A percentile compares a stretch with the other conserved stretches of the same genome.
These are phyloP conservation scores for Stellera chamaejasme DNA, from an alignment of 345 rosid species.

Conservation along the genomic window DNA sequence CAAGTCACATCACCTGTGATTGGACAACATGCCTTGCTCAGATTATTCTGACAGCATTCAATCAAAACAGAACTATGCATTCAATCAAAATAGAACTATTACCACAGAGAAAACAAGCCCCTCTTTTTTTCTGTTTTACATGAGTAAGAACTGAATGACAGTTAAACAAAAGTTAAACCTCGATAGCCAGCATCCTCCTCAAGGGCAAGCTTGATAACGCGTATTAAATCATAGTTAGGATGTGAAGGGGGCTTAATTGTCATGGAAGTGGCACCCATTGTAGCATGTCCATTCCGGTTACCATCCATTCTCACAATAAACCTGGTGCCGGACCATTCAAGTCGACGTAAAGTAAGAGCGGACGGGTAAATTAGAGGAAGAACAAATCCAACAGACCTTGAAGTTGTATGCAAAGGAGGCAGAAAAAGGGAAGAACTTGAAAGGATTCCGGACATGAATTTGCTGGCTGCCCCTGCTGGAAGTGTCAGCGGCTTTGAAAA, in stretches of 20 bases:
- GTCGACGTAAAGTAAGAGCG: constrained; percentile 1
- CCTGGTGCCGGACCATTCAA: constrained; percentile 16
- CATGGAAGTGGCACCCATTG: constrained; percentile 31
- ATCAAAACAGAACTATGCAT: constrained; percentile 2
- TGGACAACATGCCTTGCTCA: constrained; percentile 15
- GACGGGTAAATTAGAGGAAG: neutral
- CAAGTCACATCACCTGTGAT: constrained; percentile 87
- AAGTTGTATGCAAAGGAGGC: constrained; percentile 24
- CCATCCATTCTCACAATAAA: constrained; percentile 44
- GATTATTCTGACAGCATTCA: neutral
- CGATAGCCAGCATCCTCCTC: constrained; percentile 89
- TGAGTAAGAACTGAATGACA: neutral
- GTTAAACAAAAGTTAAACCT: constrained; percentile 33
- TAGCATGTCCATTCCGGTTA: constrained; percentile 17
- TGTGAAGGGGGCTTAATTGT: constrained; percentile 77
- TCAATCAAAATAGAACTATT: constrained; percentile 5
- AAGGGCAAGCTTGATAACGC: constrained; percentile 60
- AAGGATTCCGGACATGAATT: constrained; percentile 22
- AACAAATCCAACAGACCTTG: constrained; percentile 31
- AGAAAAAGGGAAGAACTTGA: constrained; percentile 28
- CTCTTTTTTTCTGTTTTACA: no score
- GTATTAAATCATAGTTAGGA: constrained; percentile 82
- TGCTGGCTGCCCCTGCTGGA: neutral
- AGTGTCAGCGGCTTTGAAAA: neutral
- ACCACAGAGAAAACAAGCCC: neutral